Percentiles rank a stretch among this genome's conserved stretches.
These are phyloP conservation scores for Plasmodium chabaudi DNA, from an alignment of 169 alveolate genomes.

Conservation along the genomic window DNA sequence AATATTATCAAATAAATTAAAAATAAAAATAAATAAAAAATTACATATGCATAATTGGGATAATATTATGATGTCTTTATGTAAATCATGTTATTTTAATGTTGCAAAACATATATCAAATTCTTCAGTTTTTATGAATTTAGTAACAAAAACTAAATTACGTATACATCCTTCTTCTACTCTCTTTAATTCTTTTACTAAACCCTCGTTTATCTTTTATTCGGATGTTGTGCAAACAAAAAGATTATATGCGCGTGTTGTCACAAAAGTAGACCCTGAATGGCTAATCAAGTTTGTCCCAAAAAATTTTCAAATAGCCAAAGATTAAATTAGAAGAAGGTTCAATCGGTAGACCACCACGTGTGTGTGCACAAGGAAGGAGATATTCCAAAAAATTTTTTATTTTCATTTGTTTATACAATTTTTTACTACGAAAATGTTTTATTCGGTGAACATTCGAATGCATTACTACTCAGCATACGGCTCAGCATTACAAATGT, in stretches of 20 bases:
- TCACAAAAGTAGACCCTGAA: constrained; percentile 78
- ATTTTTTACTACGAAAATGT: too few species aligned
- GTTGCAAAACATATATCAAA: constrained; percentile 78
- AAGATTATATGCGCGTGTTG: constrained; percentile 89
- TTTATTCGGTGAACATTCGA: too few species aligned
- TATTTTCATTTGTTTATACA: too few species aligned
- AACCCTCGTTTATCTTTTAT: constrained; percentile 88
- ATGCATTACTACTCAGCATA: too few species aligned
- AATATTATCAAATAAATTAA: constrained; percentile 32
- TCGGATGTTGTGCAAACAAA: constrained; percentile 92
- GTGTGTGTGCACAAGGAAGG: too few species aligned
- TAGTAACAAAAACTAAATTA: constrained; percentile 67
- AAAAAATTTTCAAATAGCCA: constrained; percentile 18
- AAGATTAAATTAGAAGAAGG: neutral
- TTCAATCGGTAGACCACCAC: neutral
- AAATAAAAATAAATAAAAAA: constrained; percentile 8
- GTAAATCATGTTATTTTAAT: constrained; percentile 83
- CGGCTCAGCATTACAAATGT: too few species aligned
- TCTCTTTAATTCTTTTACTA: constrained; percentile 63
- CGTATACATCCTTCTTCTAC: constrained; percentile 87
- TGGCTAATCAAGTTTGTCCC: constrained; percentile 75
- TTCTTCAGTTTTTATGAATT: constrained; percentile 33
- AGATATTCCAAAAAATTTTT: too few species aligned
- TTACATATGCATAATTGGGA: constrained; percentile 77
- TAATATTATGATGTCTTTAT: constrained; percentile 75